Evolutionary conservation across 192 early-diverging fungal species (phyloP), one percentile per base, ranked within the genome.

Genomic region (Gorgonomyces haynaldii): DNA sequence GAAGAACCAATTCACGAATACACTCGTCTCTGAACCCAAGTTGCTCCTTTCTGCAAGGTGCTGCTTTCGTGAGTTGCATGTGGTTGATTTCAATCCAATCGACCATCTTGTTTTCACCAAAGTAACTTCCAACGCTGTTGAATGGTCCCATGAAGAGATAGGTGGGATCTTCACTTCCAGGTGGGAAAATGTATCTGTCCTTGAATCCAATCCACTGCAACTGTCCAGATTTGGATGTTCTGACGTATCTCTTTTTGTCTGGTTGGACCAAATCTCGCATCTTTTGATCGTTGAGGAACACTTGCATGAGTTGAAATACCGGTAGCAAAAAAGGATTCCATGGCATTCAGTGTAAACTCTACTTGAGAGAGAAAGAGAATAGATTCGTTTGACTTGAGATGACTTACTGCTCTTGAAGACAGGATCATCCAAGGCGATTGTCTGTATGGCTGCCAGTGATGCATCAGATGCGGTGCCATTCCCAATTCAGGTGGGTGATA

Each of bases 361-460:
- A 59, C 37, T 32, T 35, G 55, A 0, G 67, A 60, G 1, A 70
- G 53, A 22, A 61, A 30, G 12, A 53, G 53, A 9, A 54, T 56
- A 2, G n/a, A 15, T 19, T 54, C 35, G 36, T 35, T 52, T 54
- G n/a, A n/a, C 8, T 61, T 56, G 17, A 70, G 34, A 40, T 50
- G 23, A 9, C 27, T 21, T 23, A 66, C 31, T 22, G 50, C 42
- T 8, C 54, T 36, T 42, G 17, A 19, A 2, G 59, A 52, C 15
- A 70, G 30, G 21, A 66, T 66, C 59, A 65, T 65, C 67, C 67
- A 70, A 25, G 61, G 61, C 40, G 59, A 57, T 21, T 64, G 61
- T 42, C 55, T 64, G 43, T 34, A 60, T 25, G 38, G 44, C 29
- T 43, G 49, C 60, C 50, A 66, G 53, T 37, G 50, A 27, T 45